A percentile compares a stretch with the other conserved stretches of the same genome.
Conservation (phyloP, 129 eudicot species). For the Flaveria brownii region DNA sequence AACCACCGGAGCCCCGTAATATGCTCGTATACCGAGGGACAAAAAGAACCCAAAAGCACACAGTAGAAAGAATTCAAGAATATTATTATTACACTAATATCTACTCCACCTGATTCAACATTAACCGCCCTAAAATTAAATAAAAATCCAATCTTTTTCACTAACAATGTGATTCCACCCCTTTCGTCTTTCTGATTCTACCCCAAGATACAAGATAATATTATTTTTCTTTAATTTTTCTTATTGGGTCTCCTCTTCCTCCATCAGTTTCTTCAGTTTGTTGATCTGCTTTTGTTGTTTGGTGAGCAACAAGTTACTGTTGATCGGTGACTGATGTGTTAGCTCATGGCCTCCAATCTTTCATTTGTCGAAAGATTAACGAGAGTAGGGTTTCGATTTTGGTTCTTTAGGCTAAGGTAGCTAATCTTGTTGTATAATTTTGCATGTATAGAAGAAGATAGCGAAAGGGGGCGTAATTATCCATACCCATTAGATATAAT, state of each 20-base stretch:
- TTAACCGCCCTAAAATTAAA: conserved; percentile 22
- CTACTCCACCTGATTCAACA: conserved; percentile 47
- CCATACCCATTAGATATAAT: conserved; percentile 25
- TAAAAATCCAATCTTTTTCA: conserved; percentile 32
- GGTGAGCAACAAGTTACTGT: conserved; percentile 28
- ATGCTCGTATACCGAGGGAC: conserved; percentile 9
- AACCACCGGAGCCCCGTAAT: conserved; percentile 36
- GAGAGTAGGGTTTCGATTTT: conserved; percentile 16
- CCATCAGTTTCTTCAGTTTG: conserved; percentile 71
- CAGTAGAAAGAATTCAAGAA: conserved; percentile 14
- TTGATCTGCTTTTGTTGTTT: conserved; percentile 62
- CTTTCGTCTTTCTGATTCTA: background rate
- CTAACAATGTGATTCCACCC: conserved; percentile 31
- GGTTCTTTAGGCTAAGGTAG: background rate
- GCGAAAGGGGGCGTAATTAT: background rate
- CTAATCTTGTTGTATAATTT: conserved; percentile 9
- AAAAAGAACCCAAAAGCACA: conserved; percentile 20
- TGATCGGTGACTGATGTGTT: conserved; percentile 53
- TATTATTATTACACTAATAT: conserved; percentile 16
- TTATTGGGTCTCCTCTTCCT: conserved; percentile 38
- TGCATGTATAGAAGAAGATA: conserved; percentile 22
- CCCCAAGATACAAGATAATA: background rate
- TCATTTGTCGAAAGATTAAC: conserved; percentile 22
- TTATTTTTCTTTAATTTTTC: conserved; percentile 17
- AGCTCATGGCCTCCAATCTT: conserved; percentile 38